Evolutionary conservation across 1,284 basidiomycete genomes (phyloP), one percentile per base, ranked within the genome.

Genomic region (Sphaerobolus stellatus): DNA sequence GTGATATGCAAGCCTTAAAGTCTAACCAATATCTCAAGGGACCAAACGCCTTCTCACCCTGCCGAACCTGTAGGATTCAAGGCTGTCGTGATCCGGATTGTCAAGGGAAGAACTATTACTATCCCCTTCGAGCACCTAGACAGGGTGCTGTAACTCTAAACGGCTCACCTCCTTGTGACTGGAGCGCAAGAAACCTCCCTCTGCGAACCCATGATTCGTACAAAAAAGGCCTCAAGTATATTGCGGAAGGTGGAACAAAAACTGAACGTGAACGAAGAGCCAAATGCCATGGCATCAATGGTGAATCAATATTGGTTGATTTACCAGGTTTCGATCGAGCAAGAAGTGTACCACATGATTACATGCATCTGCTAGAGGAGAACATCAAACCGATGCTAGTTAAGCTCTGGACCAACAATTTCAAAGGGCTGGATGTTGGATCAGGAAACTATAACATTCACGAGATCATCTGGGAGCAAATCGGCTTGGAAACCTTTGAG

Each of bases 271-370:
- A 73, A 2, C 31, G 57, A 0, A 64, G 73, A 0, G 56, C 75
- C 5, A 71, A 68, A 48, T 9, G 54, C 5, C 75, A 66, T 48
- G 74, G 78, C 1, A 71, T 80, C 56, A 79, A 78, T 41, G 73
- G 71, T 11, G 29, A 58, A 2, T 64, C 65, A 13, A 54, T 54
- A 2, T 14, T 69, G 11, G 16, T 20, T 1, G 36, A 46, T 6
- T 62, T 72, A 1, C 11, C 31, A 0, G 68, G 64, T 0, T 36
- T 71, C 0, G 51, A 69, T 31, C 59, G 57, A 34, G 52, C 61
- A 2, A 2, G 25, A 0, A 64, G 56, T 2, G 29, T 58, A 3
- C 66, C 68, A 1, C 68, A 64, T 62, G 70, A 72, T 7, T 68
- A 62, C 47, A 68, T 73, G 59, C 71, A 73, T 38, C 53, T 73